These are phyloP conservation scores for Hsuehochloa calcarea DNA, from an alignment of 176 grass and related monocot genomes.

Conservation along the genomic window DNA sequence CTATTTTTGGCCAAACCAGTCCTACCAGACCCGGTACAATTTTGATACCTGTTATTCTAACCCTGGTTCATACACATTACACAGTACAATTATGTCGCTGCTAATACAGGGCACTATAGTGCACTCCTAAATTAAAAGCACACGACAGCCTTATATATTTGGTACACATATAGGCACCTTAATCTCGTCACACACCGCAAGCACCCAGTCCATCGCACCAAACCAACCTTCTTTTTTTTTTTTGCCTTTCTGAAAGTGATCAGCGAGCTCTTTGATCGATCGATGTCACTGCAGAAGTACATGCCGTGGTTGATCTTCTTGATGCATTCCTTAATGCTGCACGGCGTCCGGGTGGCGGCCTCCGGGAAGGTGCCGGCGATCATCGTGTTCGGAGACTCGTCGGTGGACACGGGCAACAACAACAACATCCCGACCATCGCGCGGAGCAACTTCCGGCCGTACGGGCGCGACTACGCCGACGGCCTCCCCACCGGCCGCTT, in stretches of 20 bases:
- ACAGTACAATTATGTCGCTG: not conserved
- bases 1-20: no score
- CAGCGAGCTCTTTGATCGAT: not conserved
- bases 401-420: slow-evolving; percentile 83
- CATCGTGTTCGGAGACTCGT: slow-evolving; percentile 77
- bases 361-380: slow-evolving; percentile 44
- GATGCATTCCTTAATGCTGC: not conserved
- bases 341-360: not conserved
- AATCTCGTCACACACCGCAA: not conserved
- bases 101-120: not conserved
- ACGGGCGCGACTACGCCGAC: slow-evolving; percentile 55
- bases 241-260: not conserved
- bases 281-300: not conserved
- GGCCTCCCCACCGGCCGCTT: slow-evolving; percentile 73
- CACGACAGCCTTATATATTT: not conserved
- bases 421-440: slow-evolving; percentile 58
- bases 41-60: no score
- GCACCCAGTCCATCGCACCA: not conserved
- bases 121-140: not conserved
- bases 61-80: not conserved
- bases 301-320: slow-evolving; percentile 7
- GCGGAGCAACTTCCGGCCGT: slow-evolving; percentile 71
- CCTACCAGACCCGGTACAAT: no score
- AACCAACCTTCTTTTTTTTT: not conserved
- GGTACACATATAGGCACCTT: not conserved